Base-by-base conservation (phyloP, 768 basidiomycete genomes). In the Rhizopogon salebrosus region DNA sequence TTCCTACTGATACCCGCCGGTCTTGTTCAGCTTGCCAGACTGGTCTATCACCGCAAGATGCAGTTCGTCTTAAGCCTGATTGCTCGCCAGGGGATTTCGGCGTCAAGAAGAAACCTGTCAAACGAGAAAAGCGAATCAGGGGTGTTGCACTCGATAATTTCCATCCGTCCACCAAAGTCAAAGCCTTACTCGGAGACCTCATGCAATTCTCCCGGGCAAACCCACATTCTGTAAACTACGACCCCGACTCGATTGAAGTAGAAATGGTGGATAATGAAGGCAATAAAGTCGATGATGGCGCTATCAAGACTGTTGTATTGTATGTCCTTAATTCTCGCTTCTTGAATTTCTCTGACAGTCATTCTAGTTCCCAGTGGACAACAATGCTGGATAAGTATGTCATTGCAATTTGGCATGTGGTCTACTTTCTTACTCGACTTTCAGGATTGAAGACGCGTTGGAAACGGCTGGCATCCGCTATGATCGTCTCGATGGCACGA, bases 221-320 rank as follows among this genome's bases (percentile, higher is more conserved):
- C 63, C 93, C 92, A 14, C 76, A 90, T 64, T 95, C 94, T 16
- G 68, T 71, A 14, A 95, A 98, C 67, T 98, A 92, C 62, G 89
- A 94, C 66, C 84, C 89, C 16, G 70, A 72, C 20, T 76, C 81
- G 35, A 69, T 85, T 41, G 90, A 88, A 64, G 76, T 92, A 20
- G 83, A 91, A 62, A 84, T 89, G 76, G 74, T 90, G 23, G 90
- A 95, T 57, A 75, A 77, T 40, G 69, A 87, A 46, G 92, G 90
- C 20, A 83, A 84, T 55, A 77, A 78, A 23, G 60, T 88, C 14
- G 85, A 88, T 48, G 85, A 88, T 41, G 83, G 82, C 4, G 64
- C 83, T 31, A 73, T 88, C 49, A 98, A 99, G 75, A 95, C 92
- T 3, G 88, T 98, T 38, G 95, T 98, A 49, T 98, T 98, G 90